Evolutionary conservation across 2,329 filamentous ascomycete species (phyloP).

Genomic region (Neofusicoccum ribis): DNA sequence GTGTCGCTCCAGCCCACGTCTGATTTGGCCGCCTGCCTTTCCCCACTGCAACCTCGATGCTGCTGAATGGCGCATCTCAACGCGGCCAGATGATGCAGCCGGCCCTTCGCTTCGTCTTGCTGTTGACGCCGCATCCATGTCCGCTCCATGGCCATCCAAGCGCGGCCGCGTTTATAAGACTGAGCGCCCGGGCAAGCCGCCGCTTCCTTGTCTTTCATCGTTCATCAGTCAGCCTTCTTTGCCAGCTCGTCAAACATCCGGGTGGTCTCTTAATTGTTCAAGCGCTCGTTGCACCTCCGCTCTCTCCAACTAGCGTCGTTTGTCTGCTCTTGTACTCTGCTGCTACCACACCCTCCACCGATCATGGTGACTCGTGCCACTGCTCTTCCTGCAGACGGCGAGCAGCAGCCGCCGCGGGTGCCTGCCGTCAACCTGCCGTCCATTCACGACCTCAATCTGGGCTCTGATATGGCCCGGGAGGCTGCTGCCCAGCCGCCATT

Average conservation of each 20-base stretch:
- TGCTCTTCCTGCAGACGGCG: constrained; percentile 9
- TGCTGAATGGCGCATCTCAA: constrained; percentile 17
- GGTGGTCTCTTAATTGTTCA: background rate
- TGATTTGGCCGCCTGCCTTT: constrained; percentile 19
- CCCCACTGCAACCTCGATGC: constrained; percentile 20
- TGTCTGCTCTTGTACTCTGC: constrained; percentile 12
- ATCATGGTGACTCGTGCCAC: constrained; percentile 19
- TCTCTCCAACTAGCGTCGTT: constrained; percentile 13
- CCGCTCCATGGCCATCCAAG: background rate
- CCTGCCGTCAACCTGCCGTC: constrained; percentile 9
- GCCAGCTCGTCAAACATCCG: background rate
- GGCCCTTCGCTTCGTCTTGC: constrained; percentile 17
- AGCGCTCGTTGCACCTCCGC: constrained; percentile 13
- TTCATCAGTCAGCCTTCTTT: constrained; percentile 6
- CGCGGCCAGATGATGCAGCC: constrained; percentile 19
- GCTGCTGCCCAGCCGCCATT: background rate
- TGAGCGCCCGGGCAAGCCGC: background rate
- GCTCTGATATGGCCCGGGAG: background rate
- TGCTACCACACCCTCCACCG: constrained; percentile 7
- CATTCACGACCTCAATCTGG: constrained; percentile 15
- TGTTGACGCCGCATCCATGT: constrained; percentile 8
- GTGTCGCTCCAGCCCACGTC: constrained; percentile 8
- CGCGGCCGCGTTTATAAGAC: constrained; percentile 13
- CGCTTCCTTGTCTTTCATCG: constrained; percentile 9
- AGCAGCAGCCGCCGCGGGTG: constrained; percentile 11